A percentile compares a stretch with the other conserved stretches of the same genome.
Evolutionary conservation across 1,139 yeast genomes (phyloP).

Genomic region (Yamadazyma membranifaciens): DNA sequence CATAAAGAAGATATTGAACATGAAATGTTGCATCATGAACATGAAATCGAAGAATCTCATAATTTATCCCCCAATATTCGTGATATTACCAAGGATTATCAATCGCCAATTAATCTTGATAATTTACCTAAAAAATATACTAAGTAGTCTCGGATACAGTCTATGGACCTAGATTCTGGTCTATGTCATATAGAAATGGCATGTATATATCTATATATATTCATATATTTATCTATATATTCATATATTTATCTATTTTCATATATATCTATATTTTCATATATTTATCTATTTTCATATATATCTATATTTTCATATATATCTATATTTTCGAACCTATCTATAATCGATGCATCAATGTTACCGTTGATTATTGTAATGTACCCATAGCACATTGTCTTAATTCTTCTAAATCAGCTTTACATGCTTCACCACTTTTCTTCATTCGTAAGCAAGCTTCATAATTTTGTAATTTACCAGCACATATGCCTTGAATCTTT

Average conservation of each 20-base stretch:
- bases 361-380: constrained; percentile 10
- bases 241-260: too few species aligned
- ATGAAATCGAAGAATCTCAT: constrained; percentile 71
- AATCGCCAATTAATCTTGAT: constrained; percentile 33
- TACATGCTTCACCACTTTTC: constrained; percentile 37
- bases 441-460: constrained; percentile 54
- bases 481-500: constrained; percentile 58
- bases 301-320: too few species aligned
- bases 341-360: too few species aligned
- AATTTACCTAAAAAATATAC: constrained; percentile 39
- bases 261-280: too few species aligned
- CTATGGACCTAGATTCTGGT: too few species aligned
- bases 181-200: too few species aligned
- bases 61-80: constrained; percentile 46
- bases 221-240: too few species aligned
- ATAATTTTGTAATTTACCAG: constrained; percentile 53
- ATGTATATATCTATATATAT: too few species aligned
- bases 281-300: too few species aligned
- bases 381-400: constrained; percentile 39
- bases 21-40: constrained; percentile 83
- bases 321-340: too few species aligned
- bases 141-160: too few species aligned
- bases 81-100: constrained; percentile 26
- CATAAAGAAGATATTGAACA: constrained; percentile 92
- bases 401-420: constrained; percentile 27